phyloP scores from a whole-genome alignment of 345 rosid genomes.

The Atalantia buxifolia region DNA sequence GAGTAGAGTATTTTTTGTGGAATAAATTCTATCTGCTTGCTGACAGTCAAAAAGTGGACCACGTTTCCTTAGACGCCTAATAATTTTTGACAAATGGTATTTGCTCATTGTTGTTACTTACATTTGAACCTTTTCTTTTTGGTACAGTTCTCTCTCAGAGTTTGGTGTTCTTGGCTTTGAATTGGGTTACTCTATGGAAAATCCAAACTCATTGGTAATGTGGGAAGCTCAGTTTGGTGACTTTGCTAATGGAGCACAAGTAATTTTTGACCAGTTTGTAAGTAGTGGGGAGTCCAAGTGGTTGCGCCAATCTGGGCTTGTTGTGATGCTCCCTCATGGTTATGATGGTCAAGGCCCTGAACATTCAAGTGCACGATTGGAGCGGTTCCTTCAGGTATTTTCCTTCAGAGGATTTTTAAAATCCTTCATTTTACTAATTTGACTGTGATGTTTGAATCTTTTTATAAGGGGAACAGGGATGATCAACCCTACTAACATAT shows the following conservation, averaged over 20 bases:
- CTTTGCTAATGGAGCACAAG: constrained; percentile 83
- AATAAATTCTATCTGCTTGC: background rate
- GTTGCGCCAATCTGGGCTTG: constrained; percentile 83
- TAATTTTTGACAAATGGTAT: background rate
- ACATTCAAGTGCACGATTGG: constrained; percentile 80
- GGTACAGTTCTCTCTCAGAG: constrained; percentile 74
- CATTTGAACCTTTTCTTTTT: background rate
- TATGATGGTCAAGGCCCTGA: constrained; percentile 91
- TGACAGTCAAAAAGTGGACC: background rate
- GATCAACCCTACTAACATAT: background rate
- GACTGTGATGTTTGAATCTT: background rate
- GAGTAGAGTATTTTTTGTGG: background rate
- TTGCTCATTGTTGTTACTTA: background rate
- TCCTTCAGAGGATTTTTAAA: background rate
- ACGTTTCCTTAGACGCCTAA: background rate
- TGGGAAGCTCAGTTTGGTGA: constrained; percentile 95
- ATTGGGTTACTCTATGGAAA: constrained; percentile 87
- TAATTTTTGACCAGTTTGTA: constrained; percentile 74
- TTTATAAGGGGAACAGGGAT: background rate
- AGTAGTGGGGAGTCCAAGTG: constrained; percentile 86
- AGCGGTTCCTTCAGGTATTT: constrained; percentile 72
- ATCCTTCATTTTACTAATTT: background rate
- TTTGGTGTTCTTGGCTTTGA: constrained; percentile 86
- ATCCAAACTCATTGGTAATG: constrained; percentile 66
- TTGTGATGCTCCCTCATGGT: constrained; percentile 74